Base-by-base conservation (phyloP, 2,329 filamentous ascomycete species). In the Neonectria neomacrospora region DNA sequence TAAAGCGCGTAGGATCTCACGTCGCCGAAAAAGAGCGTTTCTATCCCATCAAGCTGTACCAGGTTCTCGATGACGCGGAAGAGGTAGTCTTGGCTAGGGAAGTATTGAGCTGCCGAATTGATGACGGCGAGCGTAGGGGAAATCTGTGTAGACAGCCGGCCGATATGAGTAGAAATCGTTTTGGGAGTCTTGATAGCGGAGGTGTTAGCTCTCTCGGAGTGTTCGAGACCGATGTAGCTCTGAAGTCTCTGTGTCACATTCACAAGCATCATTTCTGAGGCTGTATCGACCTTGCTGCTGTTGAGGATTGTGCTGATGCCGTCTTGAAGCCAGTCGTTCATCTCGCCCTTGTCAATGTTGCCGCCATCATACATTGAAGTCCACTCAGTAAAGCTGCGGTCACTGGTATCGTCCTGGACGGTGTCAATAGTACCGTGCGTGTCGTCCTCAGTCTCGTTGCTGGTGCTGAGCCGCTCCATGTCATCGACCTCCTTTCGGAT, bases 301-400 rank as follows among this genome's bases (percentile, higher is more conserved):
- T 72, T 64, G 10, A 45, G 62, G 0, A 76, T 65, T 0, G 66
- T 58, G 1, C 45, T 16, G 1, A 76, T 71, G 1, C 73, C 74
- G 14, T 77, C 76, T 9, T 75, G 68, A 0, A 77, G 66, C 76
- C 75, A 77, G 50, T 75, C 75, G 2, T 71, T 48, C 76, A 77
- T 77, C 26, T 77, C 73, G 0, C 3, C 55, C 39, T 65, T 69
- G 32, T 73, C 67, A 7, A 77, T 75, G 0, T 62, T 12, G 0
- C 16, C 66, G 5, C 74, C 75, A 30, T 77, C 70, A 28, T 75
- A 76, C 71, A 74, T 75, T 0, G 76, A 77, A 3, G 66, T 75
- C 76, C 76, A 78, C 8, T 70, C 73, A 1, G 61, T 64, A 20
- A 77, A 78, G 42, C 77, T 75, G 2, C 58, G 54, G 0, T 74